A percentile compares a stretch with the other conserved stretches of the same genome.
Evolutionary conservation across 352 stramenopile genomes (phyloP).

Genomic region (Ophiocytium majus): DNA sequence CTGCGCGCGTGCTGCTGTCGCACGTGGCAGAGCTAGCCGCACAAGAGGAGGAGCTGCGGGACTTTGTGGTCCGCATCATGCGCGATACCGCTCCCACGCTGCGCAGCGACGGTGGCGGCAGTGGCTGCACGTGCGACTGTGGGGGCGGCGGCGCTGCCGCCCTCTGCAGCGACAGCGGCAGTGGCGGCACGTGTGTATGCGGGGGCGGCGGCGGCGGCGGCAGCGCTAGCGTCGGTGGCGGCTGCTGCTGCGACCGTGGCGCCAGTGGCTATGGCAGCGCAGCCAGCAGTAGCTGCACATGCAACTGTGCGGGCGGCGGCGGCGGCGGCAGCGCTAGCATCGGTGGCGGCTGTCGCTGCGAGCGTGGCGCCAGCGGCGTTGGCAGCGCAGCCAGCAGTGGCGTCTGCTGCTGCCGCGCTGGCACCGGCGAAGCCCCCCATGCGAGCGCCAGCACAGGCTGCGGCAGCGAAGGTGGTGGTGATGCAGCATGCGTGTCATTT

Average conservation of each 20-base stretch:
- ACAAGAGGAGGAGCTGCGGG: background rate
- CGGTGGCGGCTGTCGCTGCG: too few relatives aligned
- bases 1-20: background rate
- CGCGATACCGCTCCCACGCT: too few relatives aligned
- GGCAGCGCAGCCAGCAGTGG: background rate
- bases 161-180: background rate
- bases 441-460: too few relatives aligned
- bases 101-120: background rate
- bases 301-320: too few relatives aligned
- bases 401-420: background rate
- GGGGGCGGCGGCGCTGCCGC: too few relatives aligned
- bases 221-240: background rate
- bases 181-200: too few relatives aligned
- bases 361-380: too few relatives aligned
- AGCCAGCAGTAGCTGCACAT: too few relatives aligned
- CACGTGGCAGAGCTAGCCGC: background rate
- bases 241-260: background rate
- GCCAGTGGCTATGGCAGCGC: background rate
- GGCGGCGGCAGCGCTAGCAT: background rate
- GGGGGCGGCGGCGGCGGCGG: too few relatives aligned
- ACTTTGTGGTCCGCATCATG: background rate
- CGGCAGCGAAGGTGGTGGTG: too few relatives aligned
- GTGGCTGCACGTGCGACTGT: background rate
- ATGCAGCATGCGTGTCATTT: background rate
- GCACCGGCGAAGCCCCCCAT: too few relatives aligned